phyloP scores from a whole-genome alignment of 1,139 yeast species.

The Geotrichum cucujoidarum region DNA sequence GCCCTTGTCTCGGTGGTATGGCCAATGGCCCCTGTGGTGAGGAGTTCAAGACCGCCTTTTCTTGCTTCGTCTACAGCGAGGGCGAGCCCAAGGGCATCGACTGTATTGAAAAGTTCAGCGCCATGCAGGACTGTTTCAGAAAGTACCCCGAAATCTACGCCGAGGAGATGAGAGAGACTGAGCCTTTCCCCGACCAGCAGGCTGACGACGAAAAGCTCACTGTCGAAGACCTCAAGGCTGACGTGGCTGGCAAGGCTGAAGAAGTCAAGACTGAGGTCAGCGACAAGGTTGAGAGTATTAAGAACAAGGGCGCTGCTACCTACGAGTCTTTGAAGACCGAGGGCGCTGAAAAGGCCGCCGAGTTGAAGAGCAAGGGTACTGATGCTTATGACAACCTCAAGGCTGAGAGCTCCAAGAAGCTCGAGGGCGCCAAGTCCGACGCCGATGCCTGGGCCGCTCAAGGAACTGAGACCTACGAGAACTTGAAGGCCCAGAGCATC shows the following conservation, averaged over 20 bases:
- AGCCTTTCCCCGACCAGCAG: slow-evolving; percentile 20
- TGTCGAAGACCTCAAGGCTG: background rate
- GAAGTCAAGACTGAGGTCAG: too few relatives aligned
- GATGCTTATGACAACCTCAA: too few relatives aligned
- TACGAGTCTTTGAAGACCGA: too few relatives aligned
- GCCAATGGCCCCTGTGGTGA: slow-evolving; percentile 98
- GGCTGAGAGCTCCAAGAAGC: too few relatives aligned
- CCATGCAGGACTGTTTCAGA: slow-evolving; percentile 94
- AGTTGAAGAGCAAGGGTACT: too few relatives aligned
- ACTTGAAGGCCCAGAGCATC: too few relatives aligned
- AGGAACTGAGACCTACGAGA: too few relatives aligned
- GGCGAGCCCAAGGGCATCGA: slow-evolving; percentile 97
- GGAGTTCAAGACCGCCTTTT: slow-evolving; percentile 92
- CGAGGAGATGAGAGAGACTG: slow-evolving; percentile 60
- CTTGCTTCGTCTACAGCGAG: slow-evolving; percentile 92
- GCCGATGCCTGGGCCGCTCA: too few relatives aligned
- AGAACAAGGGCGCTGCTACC: too few relatives aligned
- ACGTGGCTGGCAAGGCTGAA: too few relatives aligned
- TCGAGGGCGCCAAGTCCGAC: too few relatives aligned
- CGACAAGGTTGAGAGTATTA: too few relatives aligned
- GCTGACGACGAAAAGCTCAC: background rate
- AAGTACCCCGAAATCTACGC: slow-evolving; percentile 89
- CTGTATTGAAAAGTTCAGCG: slow-evolving; percentile 85
- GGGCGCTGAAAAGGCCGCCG: background rate
- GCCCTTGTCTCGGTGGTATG: slow-evolving; percentile 99